Evolutionary conservation across 2,329 filamentous ascomycete species (phyloP), one percentile per base, ranked within the genome.

Genomic region (Bipolaris oryzae): DNA sequence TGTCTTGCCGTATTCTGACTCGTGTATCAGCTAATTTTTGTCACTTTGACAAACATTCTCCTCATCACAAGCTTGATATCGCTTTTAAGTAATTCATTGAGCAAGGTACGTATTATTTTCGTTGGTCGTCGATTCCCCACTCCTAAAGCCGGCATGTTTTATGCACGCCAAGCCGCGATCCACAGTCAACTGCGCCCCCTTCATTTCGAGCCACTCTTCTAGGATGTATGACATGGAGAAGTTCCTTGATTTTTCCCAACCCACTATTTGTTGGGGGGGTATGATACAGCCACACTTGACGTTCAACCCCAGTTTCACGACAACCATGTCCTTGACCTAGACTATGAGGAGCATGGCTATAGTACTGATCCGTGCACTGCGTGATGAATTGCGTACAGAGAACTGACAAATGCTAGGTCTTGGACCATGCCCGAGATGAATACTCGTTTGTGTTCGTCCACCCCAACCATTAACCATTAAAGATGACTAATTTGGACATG

Each of bases 21-120:
- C 13, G 38, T 16, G 39, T 37, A 21, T 20, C 42, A 80, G 83
- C 81, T 92, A 60, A 81, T 92, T 46, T 94, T 94, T 75, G 85
- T 94, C 60, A 89, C 84, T 21, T 80, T 94, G 69, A 91, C 89
- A 41, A 90, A 90, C 55, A 91, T 94, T 66, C 80, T 95, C 7
- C 82, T 95, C 31, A 89, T 91, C 77, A 91, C 90, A 47, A 90
- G 88, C 18, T 78, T 93, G 62, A 92, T 91, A 35, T 89, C 88
- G 81, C 87, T 92, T 78, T 81, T 93, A 55, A 90, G 87, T 68
- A 92, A 91, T 78, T 90, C 86, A 71, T 88, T 92, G 53, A 81
- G 79, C 66, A 84, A 82, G 79, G 84, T 81, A 77, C 73, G 78
- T 68, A 18, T 16, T 31, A 54, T 46, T 59, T 62, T 52, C 44